Percentiles rank a stretch among this genome's conserved stretches.
Evolutionary conservation across 208 protist species (phyloP).

Genomic region (Trypanosoma scelopori): DNA sequence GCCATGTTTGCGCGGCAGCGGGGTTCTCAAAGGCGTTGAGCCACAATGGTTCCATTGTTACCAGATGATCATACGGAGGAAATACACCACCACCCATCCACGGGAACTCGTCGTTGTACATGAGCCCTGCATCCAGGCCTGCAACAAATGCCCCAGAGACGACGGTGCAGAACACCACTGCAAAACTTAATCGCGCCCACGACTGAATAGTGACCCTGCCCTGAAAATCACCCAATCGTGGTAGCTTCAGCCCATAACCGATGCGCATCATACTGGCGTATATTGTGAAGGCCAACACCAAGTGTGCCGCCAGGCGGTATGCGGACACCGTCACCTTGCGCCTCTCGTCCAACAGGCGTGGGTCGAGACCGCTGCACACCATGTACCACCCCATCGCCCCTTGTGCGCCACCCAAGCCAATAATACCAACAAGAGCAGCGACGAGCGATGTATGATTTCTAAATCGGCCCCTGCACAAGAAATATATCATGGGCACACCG

Average conservation of each 20-base stretch:
- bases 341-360: conserved; percentile 73
- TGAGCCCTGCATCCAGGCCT: conserved; percentile 84
- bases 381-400: conserved; percentile 98
- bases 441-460: conserved; percentile 41
- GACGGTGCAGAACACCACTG: conserved; percentile 75
- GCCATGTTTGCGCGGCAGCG: conserved; percentile 69
- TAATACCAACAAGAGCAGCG: conserved; percentile 50
- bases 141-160: conserved; percentile 91
- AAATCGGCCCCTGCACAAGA: conserved; percentile 69
- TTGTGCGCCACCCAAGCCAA: conserved; percentile 75
- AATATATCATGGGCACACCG: conserved; percentile 89
- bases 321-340: conserved; percentile 73
- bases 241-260: conserved; percentile 67
- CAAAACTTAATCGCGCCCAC: conserved; percentile 53
- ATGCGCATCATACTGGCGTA: conserved; percentile 87
- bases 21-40: conserved; percentile 88
- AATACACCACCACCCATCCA: conserved; percentile 85
- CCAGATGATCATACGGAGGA: conserved; percentile 72
- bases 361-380: conserved; percentile 95
- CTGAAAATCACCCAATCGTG: conserved; percentile 39
- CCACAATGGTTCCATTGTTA: conserved; percentile 62
- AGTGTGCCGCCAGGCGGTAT: conserved; percentile 93
- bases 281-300: conserved; percentile 94
- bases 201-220: conserved; percentile 48
- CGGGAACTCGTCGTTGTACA: conserved; percentile 91